Evolutionary conservation across 164 flowering plant genomes (phyloP).

Genomic region (Chimonanthus praecox): DNA sequence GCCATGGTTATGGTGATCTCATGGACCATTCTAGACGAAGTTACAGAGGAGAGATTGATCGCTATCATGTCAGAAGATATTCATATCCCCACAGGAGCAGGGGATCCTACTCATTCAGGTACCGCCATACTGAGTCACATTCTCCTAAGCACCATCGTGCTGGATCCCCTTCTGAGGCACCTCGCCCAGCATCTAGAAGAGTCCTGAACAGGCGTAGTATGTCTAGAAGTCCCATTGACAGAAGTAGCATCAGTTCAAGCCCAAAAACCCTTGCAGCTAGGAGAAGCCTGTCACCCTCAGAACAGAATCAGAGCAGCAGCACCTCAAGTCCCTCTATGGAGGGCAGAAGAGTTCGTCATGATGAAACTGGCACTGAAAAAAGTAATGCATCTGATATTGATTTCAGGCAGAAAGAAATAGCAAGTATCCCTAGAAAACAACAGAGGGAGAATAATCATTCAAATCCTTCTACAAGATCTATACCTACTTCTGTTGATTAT

Average conservation of each 20-base stretch:
- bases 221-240: conserved; percentile 10
- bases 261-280: background rate
- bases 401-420: background rate
- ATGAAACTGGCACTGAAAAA: conserved; percentile 2
- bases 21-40: conserved; percentile 10
- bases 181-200: conserved; percentile 1
- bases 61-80: conserved; percentile 10
- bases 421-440: background rate
- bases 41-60: conserved; percentile 12
- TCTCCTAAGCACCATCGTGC: conserved; percentile 6
- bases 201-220: conserved; percentile 1
- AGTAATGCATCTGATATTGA: conserved; percentile 1
- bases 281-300: background rate
- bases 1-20: conserved; percentile 9
- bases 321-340: background rate
- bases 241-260: conserved; percentile 9
- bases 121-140: conserved; percentile 7
- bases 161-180: conserved; percentile 16
- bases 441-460: conserved; percentile 1
- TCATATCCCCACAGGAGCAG: conserved; percentile 7
- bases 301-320: background rate
- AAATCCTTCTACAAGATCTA: conserved; percentile 7
- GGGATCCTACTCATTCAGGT: conserved; percentile 5
- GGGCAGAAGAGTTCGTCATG: background rate
- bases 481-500: conserved; percentile 6